phyloP scores from a whole-genome alignment of 192 early-diverging fungal genomes.

The Gorgonomyces haynaldii region DNA sequence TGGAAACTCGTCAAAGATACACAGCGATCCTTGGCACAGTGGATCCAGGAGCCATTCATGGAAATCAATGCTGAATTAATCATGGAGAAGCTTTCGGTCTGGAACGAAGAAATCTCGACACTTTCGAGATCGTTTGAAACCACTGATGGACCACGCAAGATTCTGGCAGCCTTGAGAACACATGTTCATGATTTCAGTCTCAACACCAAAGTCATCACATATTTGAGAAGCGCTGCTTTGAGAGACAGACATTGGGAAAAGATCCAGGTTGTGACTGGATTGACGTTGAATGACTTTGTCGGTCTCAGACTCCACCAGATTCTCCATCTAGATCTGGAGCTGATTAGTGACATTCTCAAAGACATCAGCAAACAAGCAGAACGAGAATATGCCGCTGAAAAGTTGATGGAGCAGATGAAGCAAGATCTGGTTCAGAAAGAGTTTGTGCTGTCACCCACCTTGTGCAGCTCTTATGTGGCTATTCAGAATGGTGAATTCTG shows the following conservation, averaged over 20 bases:
- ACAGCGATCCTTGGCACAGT: slow-evolving; percentile 5
- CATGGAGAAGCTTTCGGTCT: slow-evolving; percentile 14
- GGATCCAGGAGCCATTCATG: slow-evolving; percentile 21
- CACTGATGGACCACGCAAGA: background rate
- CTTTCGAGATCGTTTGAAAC: slow-evolving; percentile 3
- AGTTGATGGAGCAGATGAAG: slow-evolving; percentile 17
- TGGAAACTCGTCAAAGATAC: slow-evolving; percentile 19
- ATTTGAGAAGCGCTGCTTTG: slow-evolving; percentile 23
- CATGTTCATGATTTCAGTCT: slow-evolving; percentile 22
- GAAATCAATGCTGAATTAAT: slow-evolving; percentile 26
- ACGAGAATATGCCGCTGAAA: slow-evolving; percentile 16
- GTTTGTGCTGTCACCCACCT: slow-evolving; percentile 11
- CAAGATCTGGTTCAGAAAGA: slow-evolving; percentile 11
- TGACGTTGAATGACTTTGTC: slow-evolving; percentile 19
- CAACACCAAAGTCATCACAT: slow-evolving; percentile 16
- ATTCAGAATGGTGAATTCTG: slow-evolving; percentile 15
- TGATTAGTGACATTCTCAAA: slow-evolving; percentile 21
- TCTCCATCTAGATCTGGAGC: slow-evolving; percentile 26
- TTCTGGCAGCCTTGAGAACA: slow-evolving; percentile 8
- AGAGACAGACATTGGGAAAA: slow-evolving; percentile 23
- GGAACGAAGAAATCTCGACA: slow-evolving; percentile 9
- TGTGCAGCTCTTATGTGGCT: background rate
- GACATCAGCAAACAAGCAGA: slow-evolving; percentile 30
- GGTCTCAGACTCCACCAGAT: slow-evolving; percentile 14
- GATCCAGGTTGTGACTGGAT: slow-evolving; percentile 17